Base-by-base conservation (phyloP, 352 stramenopile genomes). In the Phytophthora fragariae region DNA sequence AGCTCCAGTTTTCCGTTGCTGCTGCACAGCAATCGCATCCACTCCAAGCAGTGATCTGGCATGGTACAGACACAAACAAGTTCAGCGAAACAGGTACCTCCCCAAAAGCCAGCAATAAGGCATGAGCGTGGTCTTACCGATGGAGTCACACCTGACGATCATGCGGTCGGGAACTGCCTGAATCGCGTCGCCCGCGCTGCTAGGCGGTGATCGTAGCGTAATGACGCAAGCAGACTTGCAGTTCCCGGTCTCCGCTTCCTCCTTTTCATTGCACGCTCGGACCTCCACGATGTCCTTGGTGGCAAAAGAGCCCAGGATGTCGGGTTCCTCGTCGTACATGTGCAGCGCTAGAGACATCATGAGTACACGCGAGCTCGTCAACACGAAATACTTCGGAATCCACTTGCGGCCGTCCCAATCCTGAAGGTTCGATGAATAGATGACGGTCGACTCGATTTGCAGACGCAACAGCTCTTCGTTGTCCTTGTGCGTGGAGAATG, bases 321-420 rank as follows among this genome's bases (percentile, higher is more conserved):
- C 90, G 17, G 90, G 90, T 65, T 97, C 90, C 69, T 97, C 90
- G 57, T 97, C 90, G 73, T 95, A 97, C 62, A 97, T 55, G 50
- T 97, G 90, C 47, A 97, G 58, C 19, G 90, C 90, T 1, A 97
- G 84, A 14, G 90, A 95, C 57, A 95, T 77, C 11, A 95, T 77
- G 19, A 97, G 76, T 46, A 97, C 80, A 10, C 90, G 90, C 10
- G 88, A 93, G 50, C 70, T 92, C 29, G 90, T 97, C 31, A 97
- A 67, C 37, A 97, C 90, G 66, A 95, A 95, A 63, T 97, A 97
- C 72, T 97, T 97, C 1, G 90, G 85, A 46, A 97, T 94, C 90
- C 90, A 97, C 64, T 94, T 95, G 37, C 82, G 85, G 7, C 85
- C 88, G 46, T 97, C 90, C 88, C 88, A 97, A 27, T 95, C 90